These are phyloP conservation scores for Spathaspora sp. DNA, from an alignment of 1,139 yeast genomes.

Conservation along the genomic window DNA sequence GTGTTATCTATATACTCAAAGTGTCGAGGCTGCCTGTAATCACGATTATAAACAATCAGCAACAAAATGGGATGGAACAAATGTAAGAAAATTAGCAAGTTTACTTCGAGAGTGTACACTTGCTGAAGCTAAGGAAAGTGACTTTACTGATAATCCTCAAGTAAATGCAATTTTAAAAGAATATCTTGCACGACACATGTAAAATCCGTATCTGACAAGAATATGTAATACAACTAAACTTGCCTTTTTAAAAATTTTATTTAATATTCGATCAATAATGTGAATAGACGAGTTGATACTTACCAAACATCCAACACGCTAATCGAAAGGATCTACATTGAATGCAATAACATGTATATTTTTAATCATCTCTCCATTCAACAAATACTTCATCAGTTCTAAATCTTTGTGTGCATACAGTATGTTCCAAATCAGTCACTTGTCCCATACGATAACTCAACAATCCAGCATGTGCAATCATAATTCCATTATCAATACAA, in stretches of 20 bases:
- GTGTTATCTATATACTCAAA: constrained; percentile 23
- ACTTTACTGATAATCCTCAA: constrained; percentile 7
- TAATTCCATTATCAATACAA: constrained; percentile 95
- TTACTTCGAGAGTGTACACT: constrained; percentile 35
- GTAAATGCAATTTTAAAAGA: constrained; percentile 10
- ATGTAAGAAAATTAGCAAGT: constrained; percentile 48
- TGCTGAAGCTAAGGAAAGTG: background rate
- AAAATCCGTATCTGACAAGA: constrained; percentile 39
- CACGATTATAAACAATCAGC: constrained; percentile 46
- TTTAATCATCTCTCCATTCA: constrained; percentile 73
- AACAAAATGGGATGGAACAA: constrained; percentile 47
- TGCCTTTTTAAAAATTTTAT: constrained; percentile 20
- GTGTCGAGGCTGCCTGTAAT: constrained; percentile 32
- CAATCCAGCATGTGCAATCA: constrained; percentile 98
- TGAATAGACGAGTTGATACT: constrained; percentile 1
- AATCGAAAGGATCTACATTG: background rate
- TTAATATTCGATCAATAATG: constrained; percentile 23
- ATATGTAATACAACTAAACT: constrained; percentile 7
- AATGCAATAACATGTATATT: background rate
- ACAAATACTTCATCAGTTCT: constrained; percentile 92
- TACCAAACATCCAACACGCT: constrained; percentile 1
- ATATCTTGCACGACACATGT: constrained; percentile 17
- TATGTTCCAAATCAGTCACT: constrained; percentile 56
- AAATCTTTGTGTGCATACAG: constrained; percentile 90
- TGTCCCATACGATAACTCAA: constrained; percentile 84